phyloP scores from a whole-genome alignment of 2,329 filamentous ascomycete genomes.

The Cordyceps cateniannulata region DNA sequence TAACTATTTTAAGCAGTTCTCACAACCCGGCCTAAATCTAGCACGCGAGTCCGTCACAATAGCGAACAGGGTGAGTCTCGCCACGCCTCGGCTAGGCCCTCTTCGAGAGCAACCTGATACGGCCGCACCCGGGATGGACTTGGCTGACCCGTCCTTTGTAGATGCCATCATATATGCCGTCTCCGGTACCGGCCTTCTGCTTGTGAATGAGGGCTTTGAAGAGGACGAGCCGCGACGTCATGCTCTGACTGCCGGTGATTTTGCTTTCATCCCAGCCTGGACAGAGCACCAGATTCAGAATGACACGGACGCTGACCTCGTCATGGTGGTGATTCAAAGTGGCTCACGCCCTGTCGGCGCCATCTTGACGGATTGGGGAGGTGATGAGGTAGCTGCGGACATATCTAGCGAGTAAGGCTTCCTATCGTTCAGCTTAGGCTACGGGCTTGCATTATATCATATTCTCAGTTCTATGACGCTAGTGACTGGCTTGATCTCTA shows the following conservation, averaged over 20 bases:
- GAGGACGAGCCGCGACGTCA: slow-evolving; percentile 42
- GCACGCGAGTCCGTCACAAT: slow-evolving; percentile 61
- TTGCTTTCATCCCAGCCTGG: slow-evolving; percentile 63
- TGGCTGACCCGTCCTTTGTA: slow-evolving; percentile 21
- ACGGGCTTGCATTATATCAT: slow-evolving; percentile 5
- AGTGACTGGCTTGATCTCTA: neutral
- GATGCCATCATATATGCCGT: slow-evolving; percentile 64
- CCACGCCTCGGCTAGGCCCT: neutral
- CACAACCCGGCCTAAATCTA: slow-evolving; percentile 55
- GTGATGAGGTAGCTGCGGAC: slow-evolving; percentile 28
- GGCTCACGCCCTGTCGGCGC: slow-evolving; percentile 55
- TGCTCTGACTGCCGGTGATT: slow-evolving; percentile 56
- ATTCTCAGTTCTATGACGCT: neutral
- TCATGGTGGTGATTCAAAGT: slow-evolving; percentile 60
- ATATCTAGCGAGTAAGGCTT: neutral
- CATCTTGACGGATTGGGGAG: slow-evolving; percentile 57
- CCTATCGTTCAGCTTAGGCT: neutral
- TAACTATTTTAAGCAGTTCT: slow-evolving; percentile 41
- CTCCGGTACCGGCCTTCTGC: slow-evolving; percentile 53
- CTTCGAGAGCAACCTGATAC: neutral
- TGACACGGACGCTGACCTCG: slow-evolving; percentile 52
- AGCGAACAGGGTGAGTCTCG: slow-evolving; percentile 53
- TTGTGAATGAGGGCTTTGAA: slow-evolving; percentile 50
- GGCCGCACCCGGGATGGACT: neutral
- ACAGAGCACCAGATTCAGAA: slow-evolving; percentile 67